Evolutionary conservation across 2,329 filamentous ascomycete genomes (phyloP), one percentile per base, ranked within the genome.

Genomic region (Chalaropsis thielavioides): DNA sequence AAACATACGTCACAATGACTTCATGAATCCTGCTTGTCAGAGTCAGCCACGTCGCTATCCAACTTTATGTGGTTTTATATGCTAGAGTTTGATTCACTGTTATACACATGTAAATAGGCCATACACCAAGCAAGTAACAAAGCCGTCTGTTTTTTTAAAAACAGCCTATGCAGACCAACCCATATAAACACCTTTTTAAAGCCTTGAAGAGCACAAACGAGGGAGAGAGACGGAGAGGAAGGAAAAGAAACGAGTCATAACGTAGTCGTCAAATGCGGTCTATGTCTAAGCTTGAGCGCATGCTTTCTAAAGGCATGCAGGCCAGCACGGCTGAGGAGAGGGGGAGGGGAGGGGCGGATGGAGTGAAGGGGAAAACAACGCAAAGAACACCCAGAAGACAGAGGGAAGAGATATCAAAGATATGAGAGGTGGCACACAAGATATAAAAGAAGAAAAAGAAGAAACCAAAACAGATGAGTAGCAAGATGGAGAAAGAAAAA

Each of bases 401-500:
- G 10, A 19, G 44, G 62, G 38, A 62, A 63, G 62, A 68, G 22
- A 60, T 31, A 64, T 46, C 40, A 56, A 27, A 19, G 46, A 66
- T 61, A 51, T 43, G 38, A 63, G 62, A 27, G 43, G 38, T 46
- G 51, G 38, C 17, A 56, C 40, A 54, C 17, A 43, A 22, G 19
- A 40, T 22, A 11, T 56, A 51, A 49, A 58, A 68, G 61, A 61
- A 56, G 46, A 63, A 66, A n/a, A n/a, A n/a, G n/a, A 63, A 62
- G 66, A 31, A 15, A 49, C 31, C 35, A 40, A 31, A 40, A 44
- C 31, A 64, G 22, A 65, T 43, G 43, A 41, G 62, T 13, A 58
- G 13, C 24, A 44, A 44, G 22, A 40, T 40, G 31, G 46, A 44
- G 43, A 40, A 44, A 31, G 43, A 49, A 44, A 24, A 61, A 41